These are phyloP conservation scores for Falciphora oryzae DNA, from an alignment of 2,329 filamentous ascomycete species.

Conservation along the genomic window DNA sequence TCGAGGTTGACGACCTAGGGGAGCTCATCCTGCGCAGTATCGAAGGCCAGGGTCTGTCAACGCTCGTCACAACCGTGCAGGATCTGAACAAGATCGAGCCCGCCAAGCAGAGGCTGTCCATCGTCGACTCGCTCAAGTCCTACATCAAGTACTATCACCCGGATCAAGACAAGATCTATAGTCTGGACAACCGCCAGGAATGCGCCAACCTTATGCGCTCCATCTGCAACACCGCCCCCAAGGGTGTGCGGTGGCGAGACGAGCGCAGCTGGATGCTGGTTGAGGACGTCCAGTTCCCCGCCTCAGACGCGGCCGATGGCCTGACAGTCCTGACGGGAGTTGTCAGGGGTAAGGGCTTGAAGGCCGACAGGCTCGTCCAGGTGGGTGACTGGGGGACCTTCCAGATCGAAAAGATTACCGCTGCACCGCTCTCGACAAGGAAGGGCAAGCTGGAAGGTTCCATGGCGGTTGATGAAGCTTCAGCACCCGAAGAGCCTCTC, in stretches of 20 bases:
- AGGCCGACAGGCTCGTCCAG: constrained; percentile 84
- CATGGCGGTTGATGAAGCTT: constrained; percentile 61
- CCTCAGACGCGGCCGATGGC: constrained; percentile 42
- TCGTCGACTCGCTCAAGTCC: constrained; percentile 78
- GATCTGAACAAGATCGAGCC: constrained; percentile 73
- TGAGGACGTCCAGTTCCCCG: constrained; percentile 71
- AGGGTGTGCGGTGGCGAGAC: constrained; percentile 92
- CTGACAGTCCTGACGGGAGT: constrained; percentile 75
- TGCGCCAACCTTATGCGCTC: constrained; percentile 86
- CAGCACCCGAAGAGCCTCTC: constrained; percentile 47
- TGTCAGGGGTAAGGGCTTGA: constrained; percentile 78
- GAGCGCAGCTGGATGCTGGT: constrained; percentile 93
- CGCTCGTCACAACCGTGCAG: constrained; percentile 79
- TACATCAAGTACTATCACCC: constrained; percentile 95
- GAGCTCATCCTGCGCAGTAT: constrained; percentile 81
- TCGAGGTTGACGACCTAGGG: constrained; percentile 79
- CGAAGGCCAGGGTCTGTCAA: constrained; percentile 91
- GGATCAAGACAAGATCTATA: constrained; percentile 84
- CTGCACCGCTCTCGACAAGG: constrained; percentile 60
- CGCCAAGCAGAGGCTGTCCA: constrained; percentile 68
- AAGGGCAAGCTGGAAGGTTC: constrained; percentile 55
- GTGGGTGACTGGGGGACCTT: constrained; percentile 92
- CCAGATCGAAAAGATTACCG: constrained; percentile 82
- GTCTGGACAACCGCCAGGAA: constrained; percentile 81
- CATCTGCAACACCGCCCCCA: constrained; percentile 85